Percentiles rank a stretch among this genome's conserved stretches.
Evolutionary conservation across 1,284 basidiomycete genomes (phyloP).

Genomic region (Blastosporella zonata): DNA sequence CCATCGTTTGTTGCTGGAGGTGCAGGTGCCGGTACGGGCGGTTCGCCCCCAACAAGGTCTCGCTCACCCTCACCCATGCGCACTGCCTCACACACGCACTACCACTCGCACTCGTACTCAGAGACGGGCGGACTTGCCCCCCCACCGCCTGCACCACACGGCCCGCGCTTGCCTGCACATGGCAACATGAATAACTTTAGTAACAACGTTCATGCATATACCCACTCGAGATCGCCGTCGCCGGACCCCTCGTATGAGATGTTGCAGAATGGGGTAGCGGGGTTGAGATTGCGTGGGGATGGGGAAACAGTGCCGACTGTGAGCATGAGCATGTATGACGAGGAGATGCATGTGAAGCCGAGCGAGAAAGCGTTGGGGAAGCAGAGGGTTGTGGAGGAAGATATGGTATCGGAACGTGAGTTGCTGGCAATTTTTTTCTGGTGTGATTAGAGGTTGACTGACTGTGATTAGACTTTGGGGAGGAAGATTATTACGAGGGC

Average conservation of each 20-base stretch:
- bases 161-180: slow-evolving; percentile 60
- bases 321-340: slow-evolving; percentile 12
- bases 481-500: slow-evolving; percentile 28
- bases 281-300: slow-evolving; percentile 16
- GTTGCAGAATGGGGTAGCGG: slow-evolving; percentile 18
- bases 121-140: slow-evolving; percentile 45
- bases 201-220: slow-evolving; percentile 40
- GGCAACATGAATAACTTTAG: background rate
- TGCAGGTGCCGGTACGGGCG: slow-evolving; percentile 6
- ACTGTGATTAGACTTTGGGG: slow-evolving; percentile 23
- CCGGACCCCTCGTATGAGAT: slow-evolving; percentile 22
- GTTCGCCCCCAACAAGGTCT: slow-evolving; percentile 22
- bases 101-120: slow-evolving; percentile 16
- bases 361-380: slow-evolving; percentile 83
- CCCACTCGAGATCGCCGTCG: slow-evolving; percentile 46
- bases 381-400: slow-evolving; percentile 54
- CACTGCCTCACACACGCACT: slow-evolving; percentile 13
- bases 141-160: slow-evolving; percentile 63
- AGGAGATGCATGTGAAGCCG: slow-evolving; percentile 45
- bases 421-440: slow-evolving; percentile 8
- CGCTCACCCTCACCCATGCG: slow-evolving; percentile 27
- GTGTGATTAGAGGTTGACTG: background rate
- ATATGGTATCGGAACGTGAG: slow-evolving; percentile 48
- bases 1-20: slow-evolving; percentile 5
- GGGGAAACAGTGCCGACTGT: background rate